A percentile compares a stretch with the other conserved stretches of the same genome.
phyloP scores from a whole-genome alignment of 305 asterid genomes.

The Fraxinus latifolia region DNA sequence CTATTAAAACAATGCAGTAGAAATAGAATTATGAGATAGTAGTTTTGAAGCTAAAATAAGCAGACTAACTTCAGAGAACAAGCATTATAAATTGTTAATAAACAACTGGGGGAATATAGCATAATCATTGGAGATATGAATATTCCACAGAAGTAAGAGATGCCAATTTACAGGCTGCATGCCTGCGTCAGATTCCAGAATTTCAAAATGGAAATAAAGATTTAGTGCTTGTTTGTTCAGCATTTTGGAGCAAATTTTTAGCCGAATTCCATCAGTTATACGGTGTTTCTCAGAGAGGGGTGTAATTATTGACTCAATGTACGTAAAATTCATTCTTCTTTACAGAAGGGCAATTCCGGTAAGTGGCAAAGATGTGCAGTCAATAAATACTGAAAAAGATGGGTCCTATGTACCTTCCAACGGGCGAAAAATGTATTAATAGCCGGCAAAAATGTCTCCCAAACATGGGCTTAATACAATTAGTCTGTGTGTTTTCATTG shows the following conservation, averaged over 20 bases:
- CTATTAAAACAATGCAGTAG: constrained; percentile 34
- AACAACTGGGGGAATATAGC: background rate
- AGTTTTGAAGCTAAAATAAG: constrained; percentile 17
- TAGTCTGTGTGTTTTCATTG: background rate
- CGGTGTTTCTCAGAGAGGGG: background rate
- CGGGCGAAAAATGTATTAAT: background rate
- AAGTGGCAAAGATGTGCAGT: background rate
- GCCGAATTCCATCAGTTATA: background rate
- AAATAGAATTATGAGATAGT: background rate
- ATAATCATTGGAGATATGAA: background rate
- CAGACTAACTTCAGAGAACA: background rate
- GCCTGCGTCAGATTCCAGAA: background rate
- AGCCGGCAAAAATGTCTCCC: background rate
- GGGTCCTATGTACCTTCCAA: background rate
- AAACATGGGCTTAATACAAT: background rate
- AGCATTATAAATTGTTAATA: background rate
- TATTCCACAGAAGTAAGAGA: constrained; percentile 10
- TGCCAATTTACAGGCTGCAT: background rate
- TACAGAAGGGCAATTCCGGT: background rate
- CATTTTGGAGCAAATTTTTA: background rate
- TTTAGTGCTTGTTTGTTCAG: background rate
- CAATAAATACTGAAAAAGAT: background rate
- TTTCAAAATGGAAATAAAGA: background rate
- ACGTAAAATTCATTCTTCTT: no score
- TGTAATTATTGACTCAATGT: background rate